Evolutionary conservation across 306 rosid genomes (phyloP), one percentile per base, ranked within the genome.

Genomic region (Rosa lucieae): DNA sequence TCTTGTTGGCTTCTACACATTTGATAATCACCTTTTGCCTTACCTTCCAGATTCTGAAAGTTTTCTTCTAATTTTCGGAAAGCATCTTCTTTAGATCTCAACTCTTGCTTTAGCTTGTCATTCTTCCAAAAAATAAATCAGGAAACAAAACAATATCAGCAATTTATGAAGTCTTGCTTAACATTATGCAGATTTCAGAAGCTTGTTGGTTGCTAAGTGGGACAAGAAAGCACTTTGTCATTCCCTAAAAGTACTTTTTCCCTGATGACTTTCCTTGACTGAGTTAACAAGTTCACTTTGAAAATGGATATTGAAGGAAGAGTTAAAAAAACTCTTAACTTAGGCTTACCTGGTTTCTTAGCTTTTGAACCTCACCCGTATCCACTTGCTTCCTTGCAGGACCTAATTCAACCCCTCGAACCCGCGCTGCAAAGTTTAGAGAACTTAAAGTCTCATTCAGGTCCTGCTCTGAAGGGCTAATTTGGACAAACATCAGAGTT

Each of bases 401-500:
- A 67, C 80, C 80, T 58, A 77, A 66, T 55, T 77, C 74, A 1
- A 77, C 80, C 39, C 80, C 80, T 67, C 42, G 74, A 49, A 77
- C 73, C 65, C 73, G 73, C 35, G 73, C 53, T 20, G 80, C 80
- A 14, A 77, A 77, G 73, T 77, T 77, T 8, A 77, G 48, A 20
- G 80, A 77, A 67, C 80, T 77, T 37, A 77, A 1, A 51, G 74
- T 77, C 80, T 77, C 74, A 77, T 49, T 77, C 12, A 77, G 21
- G 18, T 77, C 80, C 73, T 77, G 47, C 73, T 77, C 80, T 35
- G 80, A 77, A 29, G 83, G 79, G 56, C 72, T 80, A 40, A 80
- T 72, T 65, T 80, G 83, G 37, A 80, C 75, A 74, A 80, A 80
- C 83, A 80, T 80, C 43, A 80, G 69, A 42, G 79, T 80, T 72